Evolutionary conservation across 2,329 filamentous ascomycete species (phyloP), one percentile per base, ranked within the genome.

Genomic region (Colletotrichum lupini): DNA sequence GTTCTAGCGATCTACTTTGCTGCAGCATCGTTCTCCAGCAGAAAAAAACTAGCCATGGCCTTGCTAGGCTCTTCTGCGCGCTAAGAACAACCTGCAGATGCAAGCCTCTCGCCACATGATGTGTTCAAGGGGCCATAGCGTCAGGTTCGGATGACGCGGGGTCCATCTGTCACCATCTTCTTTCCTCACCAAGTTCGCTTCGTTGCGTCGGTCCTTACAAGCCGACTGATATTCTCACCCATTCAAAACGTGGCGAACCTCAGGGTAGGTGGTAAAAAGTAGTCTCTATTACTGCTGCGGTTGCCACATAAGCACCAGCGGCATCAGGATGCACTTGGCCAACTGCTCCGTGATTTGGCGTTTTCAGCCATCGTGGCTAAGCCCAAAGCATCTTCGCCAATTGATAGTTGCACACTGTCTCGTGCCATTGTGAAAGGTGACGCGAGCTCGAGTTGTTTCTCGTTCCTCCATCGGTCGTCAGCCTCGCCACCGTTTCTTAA

Each of bases 221-320:
- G 56, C 8, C 56, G 11, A 32, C 28, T n/a, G 3, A 4, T 5
- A 35, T 22, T 3, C 26, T n/a, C 19, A 32, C 3, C 16, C 26
- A 3, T 1, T 12, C 42, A 30, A 6, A 32, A 16, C 42, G 19
- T 53, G 22, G 11, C 5, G 14, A 30, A 14, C 26, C 11, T 16
- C 49, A 22, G n/a, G 5, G n/a, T 42, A 28, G 26, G 28, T 35
- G 28, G 67, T 73, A 61, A 73, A 61, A 60, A 22, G 46, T 49
- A 72, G 14, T 70, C 58, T 73, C 46, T 65, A 73, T 73, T 73
- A 67, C 60, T 37, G 70, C 70, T 64, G 70, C 22, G 26, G 60
- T 61, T 35, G 67, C 60, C 67, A 56, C 53, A 42, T 49, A 49
- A 35, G 32, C 70, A 70, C 55, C 70, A 28, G 19, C 59, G 58